Evolutionary conservation across 2,329 filamentous ascomycete species (phyloP), one percentile per base, ranked within the genome.

Genomic region (Fusarium kyushuense): DNA sequence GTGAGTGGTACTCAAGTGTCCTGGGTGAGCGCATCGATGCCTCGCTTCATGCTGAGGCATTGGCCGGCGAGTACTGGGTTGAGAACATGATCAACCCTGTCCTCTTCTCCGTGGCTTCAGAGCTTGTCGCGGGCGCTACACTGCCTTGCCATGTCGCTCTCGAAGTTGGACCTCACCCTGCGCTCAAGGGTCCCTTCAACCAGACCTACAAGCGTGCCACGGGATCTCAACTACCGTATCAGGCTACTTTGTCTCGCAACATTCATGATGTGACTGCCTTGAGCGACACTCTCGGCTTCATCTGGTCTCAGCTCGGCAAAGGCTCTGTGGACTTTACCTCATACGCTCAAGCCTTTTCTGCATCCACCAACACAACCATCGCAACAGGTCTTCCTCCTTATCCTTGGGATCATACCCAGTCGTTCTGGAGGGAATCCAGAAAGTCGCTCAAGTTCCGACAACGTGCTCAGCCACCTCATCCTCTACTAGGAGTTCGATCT

Each of bases 161-260:
- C 6, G 83, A 85, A 65, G 67, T 85, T 7, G 83, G 83, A 0
- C 83, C 83, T 2, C 83, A 85, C 66, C 78, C 82, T 2, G 82
- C 82, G 0, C 77, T 85, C 6, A 79, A 81, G 47, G 82, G 83
- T 0, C 83, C 83, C 0, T 75, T 81, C 42, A 80, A 80, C 55
- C 80, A 84, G 72, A 83, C 82, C 9, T 36, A 69, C 21, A 51
- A 56, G 16, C 42, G 62, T 7, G 43, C 45, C 3, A 38, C 38
- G 1, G 36, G 42, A 4, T 25, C 43, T 27, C 43, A 54, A 13
- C 19, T 68, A 0, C 61, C 66, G 5, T 68, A 65, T 23, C 40
- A 32, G 3, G 61, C 54, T 17, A 40, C 55, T 3, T 40, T 75
- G 5, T 19, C 27, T 11, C 74, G 74, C 1, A 65, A 65, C 0